A percentile compares a stretch with the other conserved stretches of the same genome.
Evolutionary conservation across 2,329 filamentous ascomycete species (phyloP).

Genomic region (Elsinoe ampelina): DNA sequence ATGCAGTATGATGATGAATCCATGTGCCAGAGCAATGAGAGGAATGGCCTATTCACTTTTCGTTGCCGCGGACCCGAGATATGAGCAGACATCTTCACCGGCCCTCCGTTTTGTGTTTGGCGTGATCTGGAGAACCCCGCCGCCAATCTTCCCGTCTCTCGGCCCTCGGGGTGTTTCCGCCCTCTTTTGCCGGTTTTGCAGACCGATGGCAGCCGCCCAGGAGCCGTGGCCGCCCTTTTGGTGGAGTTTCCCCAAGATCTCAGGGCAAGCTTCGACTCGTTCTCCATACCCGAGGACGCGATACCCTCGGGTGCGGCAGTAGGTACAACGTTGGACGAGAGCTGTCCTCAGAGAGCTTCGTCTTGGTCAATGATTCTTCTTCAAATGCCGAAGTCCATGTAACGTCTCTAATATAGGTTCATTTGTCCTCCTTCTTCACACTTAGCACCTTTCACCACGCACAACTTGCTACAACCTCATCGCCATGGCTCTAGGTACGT

Average conservation of each 20-base stretch:
- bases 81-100: too few species aligned
- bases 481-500: slow-evolving; percentile 9
- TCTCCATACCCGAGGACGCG: slow-evolving; percentile 10
- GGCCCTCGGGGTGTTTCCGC: not conserved
- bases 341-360: not conserved
- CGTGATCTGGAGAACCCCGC: too few species aligned
- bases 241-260: not conserved
- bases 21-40: too few species aligned
- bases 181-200: not conserved
- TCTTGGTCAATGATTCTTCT: not conserved
- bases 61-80: too few species aligned
- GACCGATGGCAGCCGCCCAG: too few species aligned
- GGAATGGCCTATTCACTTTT: too few species aligned
- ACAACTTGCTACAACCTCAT: not conserved
- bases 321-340: not conserved
- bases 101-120: too few species aligned
- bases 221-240: too few species aligned
- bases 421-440: not conserved
- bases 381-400: not conserved
- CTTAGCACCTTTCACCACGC: not conserved
- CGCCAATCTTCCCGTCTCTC: too few species aligned
- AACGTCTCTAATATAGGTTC: not conserved
- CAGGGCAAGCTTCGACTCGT: not conserved
- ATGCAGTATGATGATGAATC: too few species aligned
- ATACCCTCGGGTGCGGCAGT: slow-evolving; percentile 7